A percentile compares a stretch with the other conserved stretches of the same genome.
phyloP scores from a whole-genome alignment of 306 rosid species.

The Argentina anserina region DNA sequence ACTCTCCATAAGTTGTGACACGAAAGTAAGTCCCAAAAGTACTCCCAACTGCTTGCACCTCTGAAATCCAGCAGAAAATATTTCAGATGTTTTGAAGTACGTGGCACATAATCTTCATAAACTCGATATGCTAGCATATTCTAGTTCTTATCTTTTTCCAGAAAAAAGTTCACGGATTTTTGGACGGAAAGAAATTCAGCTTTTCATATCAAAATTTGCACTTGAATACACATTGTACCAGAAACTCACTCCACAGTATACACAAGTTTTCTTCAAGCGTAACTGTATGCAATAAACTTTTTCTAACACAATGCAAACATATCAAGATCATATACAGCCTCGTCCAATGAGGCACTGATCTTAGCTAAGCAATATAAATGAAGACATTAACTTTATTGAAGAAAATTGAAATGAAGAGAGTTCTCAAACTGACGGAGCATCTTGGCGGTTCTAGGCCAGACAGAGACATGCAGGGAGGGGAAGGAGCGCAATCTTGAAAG shows the following conservation, averaged over 20 bases:
- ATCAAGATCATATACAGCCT: no score
- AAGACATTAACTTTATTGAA: no score
- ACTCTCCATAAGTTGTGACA: conserved; percentile 91
- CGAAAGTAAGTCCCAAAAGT: conserved; percentile 73
- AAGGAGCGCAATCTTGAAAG: no score
- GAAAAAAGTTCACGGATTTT: neutral
- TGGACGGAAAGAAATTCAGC: neutral
- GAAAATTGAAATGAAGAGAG: no score
- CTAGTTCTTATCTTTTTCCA: neutral
- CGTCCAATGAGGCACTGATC: no score
- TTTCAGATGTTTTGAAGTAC: neutral
- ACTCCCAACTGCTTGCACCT: conserved; percentile 87
- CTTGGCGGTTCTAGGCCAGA: no score
- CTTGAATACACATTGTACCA: neutral
- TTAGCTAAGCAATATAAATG: no score
- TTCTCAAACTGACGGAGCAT: no score
- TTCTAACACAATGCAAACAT: no score
- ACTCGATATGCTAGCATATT: neutral
- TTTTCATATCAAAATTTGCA: neutral
- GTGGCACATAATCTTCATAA: neutral
- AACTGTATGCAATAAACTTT: no score
- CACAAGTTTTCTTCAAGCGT: neutral
- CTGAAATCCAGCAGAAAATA: conserved; percentile 38
- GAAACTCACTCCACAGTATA: neutral
- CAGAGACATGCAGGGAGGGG: no score